Base-by-base conservation (phyloP, 805 yeast species). In the Myxozyma monticola region DNA sequence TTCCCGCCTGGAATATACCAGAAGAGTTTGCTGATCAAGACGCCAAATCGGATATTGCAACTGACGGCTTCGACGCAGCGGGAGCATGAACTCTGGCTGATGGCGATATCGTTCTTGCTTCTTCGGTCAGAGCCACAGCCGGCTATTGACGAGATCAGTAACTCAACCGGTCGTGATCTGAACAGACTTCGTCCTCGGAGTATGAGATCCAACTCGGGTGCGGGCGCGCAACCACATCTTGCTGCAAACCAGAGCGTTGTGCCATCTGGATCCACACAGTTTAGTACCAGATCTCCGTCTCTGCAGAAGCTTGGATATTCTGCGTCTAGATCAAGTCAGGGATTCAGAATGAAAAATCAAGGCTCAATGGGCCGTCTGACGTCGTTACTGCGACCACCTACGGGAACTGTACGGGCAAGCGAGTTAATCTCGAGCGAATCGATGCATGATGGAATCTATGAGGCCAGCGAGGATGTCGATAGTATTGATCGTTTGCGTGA, bases 31-130 rank as follows among this genome's bases (percentile, higher is more conserved):
- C 67, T 90, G 42, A 79, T 93, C 34, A 83, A 76, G 50, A 81
- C 96, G 2, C 79, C 78, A 44, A 79, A 78, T 37, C 78, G 84
- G 45, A 71, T 79, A 3, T 70, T 91, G 59, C 87, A 83, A 68
- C 72, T 91, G 45, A 91, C 98, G 0, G 90, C 97, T 69, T 83
- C 93, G 5, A 86, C 88, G 0, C 77, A 93, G 63, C 84, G 83
- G 57, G 80, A 96, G 37, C 98, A 91, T 66, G 87, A 87, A 63
- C 81, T 88, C 34, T 91, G 99, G 99, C 84, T 76, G 66, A 84
- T 87, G 62, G 86, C 96, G 0, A 72, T 91, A 54, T 76, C 85
- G 46, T 90, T 85, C 64, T 69, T 90, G 34, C 38, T 52, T 3
- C 34, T 43, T 7, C 24, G 36, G 8, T 35, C 25, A 24, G 41